Evolutionary conservation across 345 rosid genomes (phyloP).

Genomic region (Hevea brasiliensis): DNA sequence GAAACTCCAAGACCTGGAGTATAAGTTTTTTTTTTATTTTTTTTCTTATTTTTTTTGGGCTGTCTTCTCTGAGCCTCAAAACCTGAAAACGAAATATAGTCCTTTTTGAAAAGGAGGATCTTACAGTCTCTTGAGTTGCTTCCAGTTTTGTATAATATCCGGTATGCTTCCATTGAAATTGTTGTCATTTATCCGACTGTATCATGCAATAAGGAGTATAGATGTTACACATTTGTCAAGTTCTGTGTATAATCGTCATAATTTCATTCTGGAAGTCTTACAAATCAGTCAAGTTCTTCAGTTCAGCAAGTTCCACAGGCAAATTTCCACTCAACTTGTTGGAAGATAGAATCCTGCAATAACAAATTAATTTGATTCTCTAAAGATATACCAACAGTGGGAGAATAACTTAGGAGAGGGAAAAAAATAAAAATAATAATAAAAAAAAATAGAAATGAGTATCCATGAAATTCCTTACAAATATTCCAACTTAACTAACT

Average conservation of each 20-base stretch:
- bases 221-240: neutral
- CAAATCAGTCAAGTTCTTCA: conserved; percentile 53
- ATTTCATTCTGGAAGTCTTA: conserved; percentile 23
- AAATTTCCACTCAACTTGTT: conserved; percentile 52
- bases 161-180: conserved; percentile 58
- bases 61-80: neutral
- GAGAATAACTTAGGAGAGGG: neutral
- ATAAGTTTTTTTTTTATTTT: too few relatives aligned
- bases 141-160: conserved; percentile 46
- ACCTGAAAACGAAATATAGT: too few relatives aligned
- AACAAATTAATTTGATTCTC: neutral
- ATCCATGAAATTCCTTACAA: conserved; percentile 38
- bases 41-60: too few relatives aligned
- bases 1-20: neutral
- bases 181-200: conserved; percentile 68
- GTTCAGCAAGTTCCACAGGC: conserved; percentile 39
- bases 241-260: neutral
- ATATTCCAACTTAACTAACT: conserved; percentile 36
- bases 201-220: conserved; percentile 19
- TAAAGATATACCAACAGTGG: too few relatives aligned
- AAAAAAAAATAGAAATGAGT: conserved; percentile 8
- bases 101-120: conserved; percentile 14
- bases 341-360: conserved; percentile 57
- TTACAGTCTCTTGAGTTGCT: conserved; percentile 53
- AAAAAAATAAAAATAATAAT: conserved; percentile 4